Evolutionary conservation across 805 yeast genomes (phyloP).

Genomic region (Hanseniaspora nectarophila): DNA sequence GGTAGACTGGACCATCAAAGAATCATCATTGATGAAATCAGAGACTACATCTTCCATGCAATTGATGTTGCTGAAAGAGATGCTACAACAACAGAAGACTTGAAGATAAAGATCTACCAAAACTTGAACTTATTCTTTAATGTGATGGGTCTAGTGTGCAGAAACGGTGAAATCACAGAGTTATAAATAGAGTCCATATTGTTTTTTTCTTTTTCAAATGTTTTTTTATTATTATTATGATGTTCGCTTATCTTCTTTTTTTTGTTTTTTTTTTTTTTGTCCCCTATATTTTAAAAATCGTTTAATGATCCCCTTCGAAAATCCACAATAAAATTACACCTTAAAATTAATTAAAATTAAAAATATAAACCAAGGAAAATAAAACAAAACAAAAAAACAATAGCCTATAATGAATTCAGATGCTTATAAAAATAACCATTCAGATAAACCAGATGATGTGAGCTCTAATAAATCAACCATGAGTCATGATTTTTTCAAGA

Average conservation of each 20-base stretch:
- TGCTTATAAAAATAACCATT: not conserved
- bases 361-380: too few species aligned
- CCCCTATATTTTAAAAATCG: too few species aligned
- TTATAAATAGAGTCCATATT: constrained; percentile 24
- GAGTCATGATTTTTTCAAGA: not conserved
- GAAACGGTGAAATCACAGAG: constrained; percentile 78
- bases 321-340: too few species aligned
- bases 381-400: not conserved
- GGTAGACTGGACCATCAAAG: constrained; percentile 86
- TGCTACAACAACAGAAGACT: constrained; percentile 24
- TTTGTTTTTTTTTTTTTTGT: too few species aligned
- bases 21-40: constrained; percentile 82
- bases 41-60: constrained; percentile 84
- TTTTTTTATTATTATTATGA: too few species aligned
- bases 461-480: not conserved
- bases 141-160: constrained; percentile 91
- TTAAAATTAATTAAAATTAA: too few species aligned
- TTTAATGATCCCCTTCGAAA: too few species aligned
- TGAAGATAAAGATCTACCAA: constrained; percentile 48
- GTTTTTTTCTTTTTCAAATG: too few species aligned
- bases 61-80: constrained; percentile 52
- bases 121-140: constrained; percentile 86
- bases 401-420: not conserved
- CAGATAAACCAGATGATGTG: not conserved
- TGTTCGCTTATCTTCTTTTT: too few species aligned